Base-by-base conservation (phyloP, 441 rosid genomes). In the Arabidopsis lyrata region DNA sequence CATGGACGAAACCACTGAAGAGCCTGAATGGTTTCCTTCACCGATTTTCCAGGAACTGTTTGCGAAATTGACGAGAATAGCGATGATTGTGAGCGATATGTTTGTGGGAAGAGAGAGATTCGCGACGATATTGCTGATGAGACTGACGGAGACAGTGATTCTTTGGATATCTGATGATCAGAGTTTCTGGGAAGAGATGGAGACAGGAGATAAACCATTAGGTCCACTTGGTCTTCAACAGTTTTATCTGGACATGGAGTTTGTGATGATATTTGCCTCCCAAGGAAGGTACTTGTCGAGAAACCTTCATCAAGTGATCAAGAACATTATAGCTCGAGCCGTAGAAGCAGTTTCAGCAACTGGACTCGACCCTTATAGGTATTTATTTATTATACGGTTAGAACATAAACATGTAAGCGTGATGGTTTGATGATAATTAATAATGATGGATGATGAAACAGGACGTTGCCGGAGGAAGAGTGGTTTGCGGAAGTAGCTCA, bases 211-310 rank as follows among this genome's bases (percentile, higher is more conserved):
- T 2, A 88, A 76, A 72, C 90, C 97, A 56, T 74, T 95, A 22
- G 98, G 97, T 22, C 86, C 96, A 20, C 79, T 86, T 61, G 97
- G 97, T 76, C 86, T 95, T 38, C 97, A 89, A 71, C 97, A 95
- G 97, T 82, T 95, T 77, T 95, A 90, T 81, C 70, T 95, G 78
- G 99, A 95, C 61, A 95, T 95, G 99, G 89, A 92, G 82, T 95
- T 92, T 79, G 97, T 93, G 15, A 61, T 90, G 83, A 80, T 89
- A 39, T 95, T 92, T 75, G 77, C 98, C n/a, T 89, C 97, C 1
- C 90, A 90, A 77, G 98, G 99, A 29, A 92, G 97, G 13, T 95
- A 92, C 83, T 73, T 95, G 76, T 95, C 98, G 1, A 78, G 98
- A 70, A 83, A 88, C 82, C 84, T 95, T 60, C 93, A 90, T 29